Evolutionary conservation across 23 red algal species (phyloP), one percentile per base, ranked within the genome.

Genomic region (Gracilaria vermiculophylla): DNA sequence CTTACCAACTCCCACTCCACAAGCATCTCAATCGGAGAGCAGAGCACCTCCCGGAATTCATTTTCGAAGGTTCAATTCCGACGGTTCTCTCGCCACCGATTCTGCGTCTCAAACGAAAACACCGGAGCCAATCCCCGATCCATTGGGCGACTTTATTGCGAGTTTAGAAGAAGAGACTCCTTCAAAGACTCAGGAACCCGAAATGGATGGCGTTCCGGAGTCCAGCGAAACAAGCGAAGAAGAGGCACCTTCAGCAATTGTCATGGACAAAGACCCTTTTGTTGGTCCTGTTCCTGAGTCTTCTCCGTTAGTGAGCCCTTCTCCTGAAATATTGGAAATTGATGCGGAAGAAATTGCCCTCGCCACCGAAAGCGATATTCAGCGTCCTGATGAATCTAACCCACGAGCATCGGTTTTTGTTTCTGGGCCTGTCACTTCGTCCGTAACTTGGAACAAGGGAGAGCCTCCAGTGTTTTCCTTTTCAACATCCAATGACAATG

Each of bases 61-160:
- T 3, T 73, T 73, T 20, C 36, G 67, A 73, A 44, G 42, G 67
- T 73, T 73, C 37, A 44, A 73, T 73, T 73, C 42, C 12, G 67
- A 73, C 47, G 67, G 37, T 73, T 73, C 67, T 6, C 67, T 73
- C n/a, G 36, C 67, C 21, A 5, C 67, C 3, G 16, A 27, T 5
- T 24, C 35, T 48, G 67, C 17, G 5, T 15, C 67, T 28, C 67
- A 17, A 19, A 73, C 40, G 3, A 5, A 42, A 47, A 27, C 67
- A 48, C 39, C 67, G 25, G 39, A 27, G 25, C 37, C 36, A 47
- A 23, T 6, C 16, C 17, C 67, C 23, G 67, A 73, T 45, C 67
- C 67, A 5, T 28, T 47, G 20, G 39, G 42, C 3, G 32, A 73
- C 58, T 64, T 64, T 35, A 28, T 58, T 11, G 58, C 17, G 40